Percentiles rank a stretch among this genome's conserved stretches.
Conservation (phyloP, 2,329 filamentous ascomycete species). For the Nigrograna mackinnonii region DNA sequence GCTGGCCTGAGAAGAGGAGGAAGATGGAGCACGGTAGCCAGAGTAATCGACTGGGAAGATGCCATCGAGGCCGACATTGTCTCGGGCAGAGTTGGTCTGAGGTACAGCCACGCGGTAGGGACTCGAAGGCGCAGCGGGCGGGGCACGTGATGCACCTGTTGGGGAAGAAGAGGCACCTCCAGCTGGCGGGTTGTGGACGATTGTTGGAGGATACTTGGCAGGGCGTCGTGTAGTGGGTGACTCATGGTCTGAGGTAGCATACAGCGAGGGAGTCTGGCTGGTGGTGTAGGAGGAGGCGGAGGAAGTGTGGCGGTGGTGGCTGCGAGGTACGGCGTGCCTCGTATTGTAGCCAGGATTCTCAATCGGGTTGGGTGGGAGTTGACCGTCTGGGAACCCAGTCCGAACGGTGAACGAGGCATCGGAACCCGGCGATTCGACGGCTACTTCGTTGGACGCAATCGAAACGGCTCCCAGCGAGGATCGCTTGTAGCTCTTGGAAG, state of each 20-base stretch:
- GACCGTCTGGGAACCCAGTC: slow-evolving; percentile 35
- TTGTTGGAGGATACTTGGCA: slow-evolving; percentile 22
- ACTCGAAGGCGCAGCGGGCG: slow-evolving; percentile 12
- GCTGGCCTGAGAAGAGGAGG: slow-evolving; percentile 22
- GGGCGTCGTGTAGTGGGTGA: slow-evolving; percentile 22
- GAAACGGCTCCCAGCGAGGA: slow-evolving; percentile 25
- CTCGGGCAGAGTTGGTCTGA: slow-evolving; percentile 15
- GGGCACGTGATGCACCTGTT: slow-evolving; percentile 12
- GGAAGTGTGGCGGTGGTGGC: slow-evolving; percentile 27
- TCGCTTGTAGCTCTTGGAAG: slow-evolving; percentile 24
- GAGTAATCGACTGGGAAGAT: slow-evolving; percentile 24
- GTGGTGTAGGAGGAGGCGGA: slow-evolving; percentile 32
- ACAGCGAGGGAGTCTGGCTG: slow-evolving; percentile 30
- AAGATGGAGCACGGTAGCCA: slow-evolving; percentile 15
- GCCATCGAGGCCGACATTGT: slow-evolving; percentile 12
- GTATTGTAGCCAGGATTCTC: slow-evolving; percentile 19
- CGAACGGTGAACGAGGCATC: slow-evolving; percentile 32
- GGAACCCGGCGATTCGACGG: slow-evolving; percentile 31
- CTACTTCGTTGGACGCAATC: slow-evolving; percentile 23
- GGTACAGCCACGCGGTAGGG: slow-evolving; percentile 23
- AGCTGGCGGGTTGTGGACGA: slow-evolving; percentile 30
- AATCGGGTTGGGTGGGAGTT: slow-evolving; percentile 19
- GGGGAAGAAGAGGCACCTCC: slow-evolving; percentile 14
- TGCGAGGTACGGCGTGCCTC: slow-evolving; percentile 18
- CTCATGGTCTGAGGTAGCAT: slow-evolving; percentile 33